phyloP scores from a whole-genome alignment of 257 asterid species.

The Solanum piurae region DNA sequence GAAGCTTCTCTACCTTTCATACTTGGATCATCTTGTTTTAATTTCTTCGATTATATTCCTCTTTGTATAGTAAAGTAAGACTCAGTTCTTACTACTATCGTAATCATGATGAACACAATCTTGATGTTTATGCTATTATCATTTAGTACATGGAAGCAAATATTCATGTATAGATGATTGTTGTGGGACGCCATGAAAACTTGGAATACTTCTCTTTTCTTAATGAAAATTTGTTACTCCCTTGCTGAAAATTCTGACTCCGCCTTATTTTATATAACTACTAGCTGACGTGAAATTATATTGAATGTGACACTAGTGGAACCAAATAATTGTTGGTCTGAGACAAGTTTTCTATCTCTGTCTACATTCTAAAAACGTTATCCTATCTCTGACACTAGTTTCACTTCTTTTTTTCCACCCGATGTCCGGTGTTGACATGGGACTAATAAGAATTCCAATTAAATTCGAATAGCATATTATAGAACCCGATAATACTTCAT shows the following conservation, averaged over 20 bases:
- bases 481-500: neutral
- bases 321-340: neutral
- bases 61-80: neutral
- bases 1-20: neutral
- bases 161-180: neutral
- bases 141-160: neutral
- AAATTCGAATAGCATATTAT: rapidly evolving
- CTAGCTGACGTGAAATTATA: neutral
- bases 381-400: neutral
- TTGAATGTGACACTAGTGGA: neutral
- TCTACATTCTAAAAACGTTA: neutral
- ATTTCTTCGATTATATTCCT: neutral
- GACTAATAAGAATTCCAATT: too few species aligned
- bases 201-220: neutral
- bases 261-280: too few species aligned
- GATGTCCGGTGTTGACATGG: rapidly evolving
- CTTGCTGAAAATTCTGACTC: too few species aligned
- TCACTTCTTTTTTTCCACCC: too few species aligned
- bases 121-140: neutral
- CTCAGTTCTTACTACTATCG: neutral
- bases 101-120: neutral
- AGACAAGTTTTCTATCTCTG: neutral
- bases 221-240: too few species aligned
- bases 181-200: neutral
- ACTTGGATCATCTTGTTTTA: neutral